Evolutionary conservation across 257 asterid species (phyloP), one percentile per base, ranked within the genome.

Genomic region (Scutellaria galericulata): DNA sequence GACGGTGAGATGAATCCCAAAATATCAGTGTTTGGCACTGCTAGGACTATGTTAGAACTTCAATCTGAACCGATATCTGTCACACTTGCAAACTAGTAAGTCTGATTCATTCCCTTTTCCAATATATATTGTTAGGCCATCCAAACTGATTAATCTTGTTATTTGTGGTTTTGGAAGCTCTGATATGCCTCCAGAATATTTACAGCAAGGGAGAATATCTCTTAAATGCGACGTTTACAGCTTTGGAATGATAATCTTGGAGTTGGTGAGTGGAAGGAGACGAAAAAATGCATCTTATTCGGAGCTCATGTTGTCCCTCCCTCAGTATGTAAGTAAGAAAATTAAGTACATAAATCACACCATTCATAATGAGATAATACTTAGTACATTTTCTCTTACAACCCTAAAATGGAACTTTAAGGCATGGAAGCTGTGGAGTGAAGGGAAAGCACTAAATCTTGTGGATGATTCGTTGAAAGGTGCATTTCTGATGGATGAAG

Each of bases 1-100:
- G 78, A 78, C 64, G 15, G 4, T 18, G 61, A 68, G 7, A 78
- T 78, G 82, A 63, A 9, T 53, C 78, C 79, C 46, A 78, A 73
- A 35, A 72, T 78, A 15, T 73, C 76, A 1, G 39, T 9, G 68
- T 78, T 73, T 55, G 57, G 11, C 64, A 5, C 15, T n/a, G 74
- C 82, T 35, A 63, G 2, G 63, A 46, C 52, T 11, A 13, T 78
- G 55, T 48, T 10, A 27, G 68, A 46, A 44, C 68, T 62, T 66
- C 63, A 66, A 42, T 15, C 71, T 18, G 72, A 50, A 51, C 22
- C 58, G 12, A 59, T 54, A 68, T 10, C 13, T 18, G 44, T 4
- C 14, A 9, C 11, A 12, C 6, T 2, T 24, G 31, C 44, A 44
- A 44, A 44, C 47, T 44, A 44, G 47, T 44, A 9, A 44, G 47